These are phyloP conservation scores for Tagetes erecta DNA, from an alignment of 129 eudicot genomes.

Conservation along the genomic window DNA sequence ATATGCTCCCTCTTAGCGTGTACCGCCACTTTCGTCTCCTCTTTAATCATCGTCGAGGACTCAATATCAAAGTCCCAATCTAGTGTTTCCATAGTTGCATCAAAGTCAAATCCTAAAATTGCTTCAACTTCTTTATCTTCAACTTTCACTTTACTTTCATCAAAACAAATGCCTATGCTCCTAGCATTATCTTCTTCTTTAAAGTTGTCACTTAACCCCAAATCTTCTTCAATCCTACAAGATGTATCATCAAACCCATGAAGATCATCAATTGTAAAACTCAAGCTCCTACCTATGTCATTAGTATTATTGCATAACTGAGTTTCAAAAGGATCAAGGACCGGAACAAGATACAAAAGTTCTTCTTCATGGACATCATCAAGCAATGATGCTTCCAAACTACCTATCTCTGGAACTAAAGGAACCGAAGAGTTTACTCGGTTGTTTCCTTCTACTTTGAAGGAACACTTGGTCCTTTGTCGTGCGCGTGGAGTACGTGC, in stretches of 20 bases:
- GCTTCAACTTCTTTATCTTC: constrained; percentile 52
- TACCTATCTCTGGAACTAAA: constrained; percentile 65
- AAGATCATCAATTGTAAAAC: constrained; percentile 25
- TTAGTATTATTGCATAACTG: constrained; percentile 36
- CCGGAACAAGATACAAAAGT: constrained; percentile 65
- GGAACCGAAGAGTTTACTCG: constrained; percentile 32
- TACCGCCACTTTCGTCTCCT: constrained; percentile 35
- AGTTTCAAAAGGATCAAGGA: constrained; percentile 59
- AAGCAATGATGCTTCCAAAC: constrained; percentile 36
- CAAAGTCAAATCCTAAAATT: constrained; percentile 50
- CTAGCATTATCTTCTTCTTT: constrained; percentile 34
- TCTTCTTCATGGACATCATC: constrained; percentile 57
- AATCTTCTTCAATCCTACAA: constrained; percentile 44
- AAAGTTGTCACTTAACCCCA: constrained; percentile 29
- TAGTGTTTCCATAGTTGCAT: constrained; percentile 43
- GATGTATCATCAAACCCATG: constrained; percentile 49
- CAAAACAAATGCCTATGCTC: constrained; percentile 28
- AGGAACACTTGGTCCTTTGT: not conserved
- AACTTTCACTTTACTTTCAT: constrained; percentile 47
- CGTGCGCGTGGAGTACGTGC: constrained; percentile 82
- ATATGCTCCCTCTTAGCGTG: constrained; percentile 21
- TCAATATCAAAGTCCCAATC: constrained; percentile 36
- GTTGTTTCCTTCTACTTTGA: constrained; percentile 30
- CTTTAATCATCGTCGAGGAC: constrained; percentile 1
- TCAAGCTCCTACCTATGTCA: constrained; percentile 21